Conservation (phyloP, 2,329 filamentous ascomycete genomes). For the Fusarium newnesense region DNA sequence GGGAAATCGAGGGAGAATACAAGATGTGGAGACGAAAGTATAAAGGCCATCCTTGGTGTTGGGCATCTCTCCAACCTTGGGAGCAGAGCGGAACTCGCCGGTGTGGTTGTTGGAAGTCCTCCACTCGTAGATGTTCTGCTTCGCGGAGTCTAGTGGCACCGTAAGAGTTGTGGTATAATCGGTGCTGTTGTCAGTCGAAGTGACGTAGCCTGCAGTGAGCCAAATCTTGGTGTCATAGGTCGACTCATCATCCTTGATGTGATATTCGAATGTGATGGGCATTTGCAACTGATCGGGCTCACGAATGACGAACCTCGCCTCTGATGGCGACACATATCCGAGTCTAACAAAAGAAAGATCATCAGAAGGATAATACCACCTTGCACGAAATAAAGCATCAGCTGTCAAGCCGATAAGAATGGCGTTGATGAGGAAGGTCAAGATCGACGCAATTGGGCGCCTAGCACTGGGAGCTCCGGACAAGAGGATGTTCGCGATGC, state of each 20-base stretch:
- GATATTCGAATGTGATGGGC: slow-evolving; percentile 78
- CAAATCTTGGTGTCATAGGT: slow-evolving; percentile 69
- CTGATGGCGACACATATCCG: slow-evolving; percentile 84
- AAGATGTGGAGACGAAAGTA: slow-evolving; percentile 92
- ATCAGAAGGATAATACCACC: slow-evolving; percentile 73
- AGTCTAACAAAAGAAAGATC: slow-evolving; percentile 87
- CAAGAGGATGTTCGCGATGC: slow-evolving; percentile 73
- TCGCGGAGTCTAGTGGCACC: slow-evolving; percentile 70
- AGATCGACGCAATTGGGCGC: slow-evolving; percentile 71
- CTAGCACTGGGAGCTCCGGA: slow-evolving; percentile 79
- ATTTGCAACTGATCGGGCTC: slow-evolving; percentile 82
- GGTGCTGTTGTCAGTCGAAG: slow-evolving; percentile 76
- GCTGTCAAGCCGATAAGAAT: slow-evolving; percentile 74
- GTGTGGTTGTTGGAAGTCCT: slow-evolving; percentile 86
- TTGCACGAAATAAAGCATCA: slow-evolving; percentile 82
- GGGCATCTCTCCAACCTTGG: slow-evolving; percentile 72
- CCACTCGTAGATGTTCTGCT: slow-evolving; percentile 85
- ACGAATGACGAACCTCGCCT: slow-evolving; percentile 83
- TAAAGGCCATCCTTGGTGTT: slow-evolving; percentile 74
- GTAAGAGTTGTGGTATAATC: slow-evolving; percentile 83
- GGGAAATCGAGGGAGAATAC: slow-evolving; percentile 90
- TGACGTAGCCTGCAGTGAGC: slow-evolving; percentile 73
- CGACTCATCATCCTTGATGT: slow-evolving; percentile 61
- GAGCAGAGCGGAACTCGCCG: slow-evolving; percentile 83
- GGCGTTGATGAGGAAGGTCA: slow-evolving; percentile 79